These are phyloP conservation scores for Cryphonectria parasitica DNA, from an alignment of 2,329 filamentous ascomycete species.

Conservation along the genomic window DNA sequence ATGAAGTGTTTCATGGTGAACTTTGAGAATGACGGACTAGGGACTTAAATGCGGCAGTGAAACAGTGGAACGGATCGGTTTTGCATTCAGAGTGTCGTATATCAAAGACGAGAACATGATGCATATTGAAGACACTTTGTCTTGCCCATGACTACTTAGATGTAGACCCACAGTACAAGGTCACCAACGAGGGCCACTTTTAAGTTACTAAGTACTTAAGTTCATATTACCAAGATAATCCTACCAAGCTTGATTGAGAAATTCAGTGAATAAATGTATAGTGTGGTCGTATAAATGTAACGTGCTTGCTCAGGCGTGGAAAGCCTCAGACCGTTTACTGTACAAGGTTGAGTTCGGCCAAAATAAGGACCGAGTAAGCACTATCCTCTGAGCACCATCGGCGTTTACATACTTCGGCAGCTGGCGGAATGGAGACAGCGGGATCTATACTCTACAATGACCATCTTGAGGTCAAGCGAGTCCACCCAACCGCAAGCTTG, in stretches of 20 bases:
- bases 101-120: too few species aligned
- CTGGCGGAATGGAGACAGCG: background rate
- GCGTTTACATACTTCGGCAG: slow-evolving; percentile 1
- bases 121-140: background rate
- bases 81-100: background rate
- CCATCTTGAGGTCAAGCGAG: background rate
- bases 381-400: background rate
- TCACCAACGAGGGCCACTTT: too few species aligned
- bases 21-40: too few species aligned
- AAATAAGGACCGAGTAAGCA: background rate
- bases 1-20: too few species aligned
- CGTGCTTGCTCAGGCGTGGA: too few species aligned
- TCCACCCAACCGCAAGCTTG: background rate
- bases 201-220: too few species aligned
- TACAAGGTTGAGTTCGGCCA: background rate
- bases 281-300: too few species aligned
- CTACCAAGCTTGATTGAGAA: too few species aligned
- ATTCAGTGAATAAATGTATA: too few species aligned
- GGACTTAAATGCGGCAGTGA: background rate
- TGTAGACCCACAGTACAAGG: too few species aligned
- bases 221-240: too few species aligned
- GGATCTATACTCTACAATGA: too few species aligned
- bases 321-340: background rate
- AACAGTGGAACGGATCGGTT: background rate
- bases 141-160: background rate